These are phyloP conservation scores for Rhizopogon vesiculosus DNA, from an alignment of 768 basidiomycete genomes.

Conservation along the genomic window DNA sequence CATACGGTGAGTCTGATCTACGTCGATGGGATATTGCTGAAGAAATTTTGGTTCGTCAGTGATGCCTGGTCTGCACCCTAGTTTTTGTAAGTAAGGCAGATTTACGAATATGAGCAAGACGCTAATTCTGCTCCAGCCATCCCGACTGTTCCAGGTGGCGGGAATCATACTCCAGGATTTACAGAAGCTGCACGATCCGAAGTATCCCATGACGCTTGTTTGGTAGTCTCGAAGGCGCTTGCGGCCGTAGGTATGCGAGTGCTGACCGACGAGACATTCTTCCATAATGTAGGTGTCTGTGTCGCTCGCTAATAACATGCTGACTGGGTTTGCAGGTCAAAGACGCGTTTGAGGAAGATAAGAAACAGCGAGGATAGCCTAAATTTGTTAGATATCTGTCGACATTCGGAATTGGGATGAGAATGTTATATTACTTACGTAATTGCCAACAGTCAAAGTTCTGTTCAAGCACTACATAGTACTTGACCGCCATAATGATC, in stretches of 20 bases:
- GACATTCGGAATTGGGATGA: no score
- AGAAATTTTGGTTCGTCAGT: not conserved
- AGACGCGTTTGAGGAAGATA: slow-evolving; percentile 40
- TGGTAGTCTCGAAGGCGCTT: slow-evolving; percentile 61
- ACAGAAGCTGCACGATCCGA: slow-evolving; percentile 49
- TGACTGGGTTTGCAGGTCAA: slow-evolving; percentile 27
- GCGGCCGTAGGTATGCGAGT: slow-evolving; percentile 61
- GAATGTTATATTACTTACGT: no score
- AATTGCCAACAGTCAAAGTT: no score
- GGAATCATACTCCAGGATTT: slow-evolving; percentile 67
- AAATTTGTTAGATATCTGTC: no score
- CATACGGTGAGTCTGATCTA: slow-evolving; percentile 44
- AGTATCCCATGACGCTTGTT: slow-evolving; percentile 54
- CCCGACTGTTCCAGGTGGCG: slow-evolving; percentile 61
- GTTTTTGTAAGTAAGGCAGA: slow-evolving; percentile 29
- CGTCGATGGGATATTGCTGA: slow-evolving; percentile 3
- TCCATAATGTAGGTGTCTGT: slow-evolving; percentile 36
- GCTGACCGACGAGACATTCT: slow-evolving; percentile 57
- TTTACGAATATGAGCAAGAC: not conserved
- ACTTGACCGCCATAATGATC: no score
- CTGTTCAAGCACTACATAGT: no score
- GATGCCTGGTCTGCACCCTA: slow-evolving; percentile 64
- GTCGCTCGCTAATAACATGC: not conserved
- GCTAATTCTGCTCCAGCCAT: slow-evolving; percentile 41
- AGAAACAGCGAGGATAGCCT: slow-evolving; percentile 5